phyloP scores from a whole-genome alignment of 2,329 filamentous ascomycete genomes.

The Xylariaceae sp. region DNA sequence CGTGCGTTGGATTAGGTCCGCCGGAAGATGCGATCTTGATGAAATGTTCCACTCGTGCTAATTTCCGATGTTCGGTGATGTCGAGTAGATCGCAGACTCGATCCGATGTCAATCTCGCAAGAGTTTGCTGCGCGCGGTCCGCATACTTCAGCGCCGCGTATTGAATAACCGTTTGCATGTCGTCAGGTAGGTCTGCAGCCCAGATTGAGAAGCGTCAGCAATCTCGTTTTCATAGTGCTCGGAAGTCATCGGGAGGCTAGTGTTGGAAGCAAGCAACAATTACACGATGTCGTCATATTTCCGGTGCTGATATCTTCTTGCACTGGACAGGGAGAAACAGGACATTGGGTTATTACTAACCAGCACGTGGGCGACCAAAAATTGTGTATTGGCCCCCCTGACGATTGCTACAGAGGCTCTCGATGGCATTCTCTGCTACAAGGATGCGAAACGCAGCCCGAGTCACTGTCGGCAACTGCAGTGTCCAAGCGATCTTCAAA shows the following conservation, averaged over 20 bases:
- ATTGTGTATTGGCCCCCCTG: slow-evolving; percentile 33
- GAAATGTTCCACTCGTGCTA: not conserved
- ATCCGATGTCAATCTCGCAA: slow-evolving; percentile 19
- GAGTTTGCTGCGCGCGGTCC: slow-evolving; percentile 24
- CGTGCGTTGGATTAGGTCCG: too few relatives aligned
- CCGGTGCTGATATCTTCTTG: too few relatives aligned
- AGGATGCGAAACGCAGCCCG: slow-evolving; percentile 60
- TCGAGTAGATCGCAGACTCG: slow-evolving; percentile 34
- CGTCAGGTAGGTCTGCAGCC: slow-evolving; percentile 24
- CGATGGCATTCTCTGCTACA: slow-evolving; percentile 61
- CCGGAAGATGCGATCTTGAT: too few relatives aligned
- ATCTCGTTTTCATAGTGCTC: not conserved
- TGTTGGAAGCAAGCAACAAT: slow-evolving; percentile 46
- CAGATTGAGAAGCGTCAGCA: not conserved
- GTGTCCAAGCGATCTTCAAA: slow-evolving; percentile 57
- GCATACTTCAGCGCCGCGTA: slow-evolving; percentile 28
- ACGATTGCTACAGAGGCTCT: slow-evolving; percentile 6
- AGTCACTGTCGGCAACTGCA: slow-evolving; percentile 48
- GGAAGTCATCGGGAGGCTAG: not conserved
- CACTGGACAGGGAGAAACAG: slow-evolving; percentile 42
- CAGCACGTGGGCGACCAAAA: slow-evolving; percentile 50
- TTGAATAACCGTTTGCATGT: slow-evolving; percentile 38
- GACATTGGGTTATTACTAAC: slow-evolving; percentile 36
- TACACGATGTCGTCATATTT: too few relatives aligned
- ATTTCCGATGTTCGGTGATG: slow-evolving; percentile 20